Conservation (phyloP, 164 flowering plant species). For the grape (Vitis vinifera) region DNA sequence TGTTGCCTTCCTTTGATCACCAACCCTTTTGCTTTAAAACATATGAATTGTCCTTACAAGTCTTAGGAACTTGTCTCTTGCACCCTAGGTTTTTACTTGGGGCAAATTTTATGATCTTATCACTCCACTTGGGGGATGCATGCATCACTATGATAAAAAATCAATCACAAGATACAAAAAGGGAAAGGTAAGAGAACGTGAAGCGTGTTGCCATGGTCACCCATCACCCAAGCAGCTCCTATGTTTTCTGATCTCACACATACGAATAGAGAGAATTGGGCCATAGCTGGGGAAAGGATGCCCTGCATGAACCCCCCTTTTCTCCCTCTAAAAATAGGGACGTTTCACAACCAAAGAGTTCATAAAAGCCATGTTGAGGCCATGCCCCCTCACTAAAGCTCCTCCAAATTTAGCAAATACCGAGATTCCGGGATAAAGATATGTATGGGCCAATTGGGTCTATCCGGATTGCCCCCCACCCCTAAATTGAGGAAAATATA, state of each 20-base stretch:
- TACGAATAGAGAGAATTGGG: slow-evolving; percentile 5
- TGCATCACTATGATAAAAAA: no score
- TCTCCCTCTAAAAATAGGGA: background rate
- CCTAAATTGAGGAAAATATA: no score
- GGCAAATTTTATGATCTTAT: no score
- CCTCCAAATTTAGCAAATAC: slow-evolving; percentile 4
- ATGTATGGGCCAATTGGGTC: background rate
- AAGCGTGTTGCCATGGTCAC: background rate
- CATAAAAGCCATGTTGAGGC: background rate
- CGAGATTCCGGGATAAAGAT: background rate
- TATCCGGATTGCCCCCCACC: no score
- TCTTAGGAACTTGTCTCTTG: no score
- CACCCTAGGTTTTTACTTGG: no score
- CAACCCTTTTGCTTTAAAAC: no score
- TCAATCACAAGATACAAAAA: no score
- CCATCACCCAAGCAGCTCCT: background rate
- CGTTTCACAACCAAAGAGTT: background rate
- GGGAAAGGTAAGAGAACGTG: no score
- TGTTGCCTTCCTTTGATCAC: no score
- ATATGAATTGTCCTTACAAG: no score
- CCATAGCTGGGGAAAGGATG: slow-evolving; percentile 13
- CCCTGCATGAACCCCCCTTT: slow-evolving; percentile 9
- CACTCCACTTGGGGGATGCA: no score
- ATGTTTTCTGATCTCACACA: background rate
- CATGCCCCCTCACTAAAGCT: background rate